Base-by-base conservation (phyloP, 495 filamentous ascomycete genomes). In the Xylaria palmicola region DNA sequence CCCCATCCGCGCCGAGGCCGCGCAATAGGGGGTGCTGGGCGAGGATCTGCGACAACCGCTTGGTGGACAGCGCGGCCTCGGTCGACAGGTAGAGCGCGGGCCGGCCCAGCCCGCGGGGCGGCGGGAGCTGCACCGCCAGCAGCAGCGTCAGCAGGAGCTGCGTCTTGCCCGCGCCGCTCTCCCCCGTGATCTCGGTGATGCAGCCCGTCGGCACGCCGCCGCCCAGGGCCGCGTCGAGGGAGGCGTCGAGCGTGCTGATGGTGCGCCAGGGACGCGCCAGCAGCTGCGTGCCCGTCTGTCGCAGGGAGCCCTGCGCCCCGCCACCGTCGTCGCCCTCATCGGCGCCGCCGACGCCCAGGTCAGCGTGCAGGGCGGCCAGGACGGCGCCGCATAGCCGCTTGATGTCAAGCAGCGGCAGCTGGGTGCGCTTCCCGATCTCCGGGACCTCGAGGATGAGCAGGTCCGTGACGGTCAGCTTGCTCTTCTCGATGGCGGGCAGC, bases 131-230 rank as follows among this genome's bases (percentile, higher is more conserved):
- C 10, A 83, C 83, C 13, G 92, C 82, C 30, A 97, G 84, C 37
- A 93, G 86, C 26, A 98, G 84, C 36, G 86, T 88, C 5, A 91
- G 79, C 20, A 97, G 90, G 75, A 97, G 87, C 73, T 98, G 95
- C 15, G 95, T 97, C 80, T 98, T 98, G 68, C 94, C 94, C 65
- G 90, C 88, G 67, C 92, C 94, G 74, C 91, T 96, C 77, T 97
- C 94, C 37, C 95, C 95, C 3, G 90, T 92, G 56, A 98, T 80
- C 68, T 98, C 94, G 19, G 91, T 93, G 63, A 98, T 77, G 71
- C 90, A 89, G 41, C 90, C 88, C 2, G 86, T 81, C 1, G 88
- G 89, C 41, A 98, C 84, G n/a, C 95, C 95, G 53, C 95, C 95
- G 64, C 83, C 86, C 29, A 98, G 79, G 4, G 88, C 82, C 10